Evolutionary conservation across 176 grass and related monocot species (phyloP), one percentile per base, ranked within the genome.

Genomic region (Bromus sterilis): DNA sequence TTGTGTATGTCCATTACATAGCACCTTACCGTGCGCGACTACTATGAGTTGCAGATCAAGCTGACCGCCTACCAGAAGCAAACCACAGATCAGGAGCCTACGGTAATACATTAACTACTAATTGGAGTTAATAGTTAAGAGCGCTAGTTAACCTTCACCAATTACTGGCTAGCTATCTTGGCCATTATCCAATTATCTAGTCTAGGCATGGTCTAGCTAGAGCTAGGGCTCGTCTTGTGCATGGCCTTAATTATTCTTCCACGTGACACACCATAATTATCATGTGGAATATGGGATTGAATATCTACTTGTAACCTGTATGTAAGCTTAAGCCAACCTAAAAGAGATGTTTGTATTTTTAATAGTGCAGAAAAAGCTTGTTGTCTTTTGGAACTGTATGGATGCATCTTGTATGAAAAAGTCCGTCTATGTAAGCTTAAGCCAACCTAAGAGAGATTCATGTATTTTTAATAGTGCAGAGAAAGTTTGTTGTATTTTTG

Each of bases 21-120:
- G 1, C 41, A 24, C n/a, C n/a, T n/a, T n/a, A 86, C 88, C 23
- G 12, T 95, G 65, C 91, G 74, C 20, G 91, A 95, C 55, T 99
- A 93, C 64, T 32, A 90, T 33, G 86, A 99, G 43, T 65, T 99
- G 66, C 79, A 90, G 55, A 91, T 71, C 82, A 99, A 95, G 79
- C 79, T 99, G 76, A 76, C 93, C 0, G 77, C 80, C 58, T 80
- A 91, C 39, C 78, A 91, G 68, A 82, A 94, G 62, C 78, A 89
- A 75, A 67, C 81, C 12, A 35, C 78, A 75, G 84, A 86, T 83
- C 48, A 53, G 18, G 88, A 91, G 9, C 63, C 80, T 44, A 89
- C 88, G 90, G 90, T 93, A 76, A 65, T 31, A 25, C 3, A 34
- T 28, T 69, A 75, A 21, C 29, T 20, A 53, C 18, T 53, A 20